Conservation (phyloP, 192 early-diverging fungal genomes). For the Umbelopsis sp. region DNA sequence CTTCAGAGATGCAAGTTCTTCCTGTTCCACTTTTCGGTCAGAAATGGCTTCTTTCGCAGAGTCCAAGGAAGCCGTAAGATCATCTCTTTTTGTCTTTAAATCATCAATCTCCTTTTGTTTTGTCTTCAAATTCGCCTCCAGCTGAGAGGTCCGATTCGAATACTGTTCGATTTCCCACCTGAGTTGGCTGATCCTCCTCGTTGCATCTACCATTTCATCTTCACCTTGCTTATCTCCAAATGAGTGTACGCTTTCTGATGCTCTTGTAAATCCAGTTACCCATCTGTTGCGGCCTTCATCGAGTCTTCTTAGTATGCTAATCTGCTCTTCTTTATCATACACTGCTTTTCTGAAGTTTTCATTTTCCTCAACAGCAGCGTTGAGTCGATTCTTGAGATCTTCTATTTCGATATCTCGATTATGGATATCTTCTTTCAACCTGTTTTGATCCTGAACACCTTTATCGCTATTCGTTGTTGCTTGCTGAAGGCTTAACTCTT, state of each 20-base stretch:
- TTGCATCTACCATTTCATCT: conserved; percentile 4
- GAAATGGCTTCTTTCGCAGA: not conserved
- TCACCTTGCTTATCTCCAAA: not conserved
- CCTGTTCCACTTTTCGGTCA: not conserved
- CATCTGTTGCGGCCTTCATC: conserved; percentile 13
- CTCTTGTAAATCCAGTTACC: conserved; percentile 7
- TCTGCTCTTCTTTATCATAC: not conserved
- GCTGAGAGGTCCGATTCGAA: not conserved
- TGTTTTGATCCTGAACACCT: not conserved
- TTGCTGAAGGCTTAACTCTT: not conserved
- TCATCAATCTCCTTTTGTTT: not conserved
- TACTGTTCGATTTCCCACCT: conserved; percentile 12
- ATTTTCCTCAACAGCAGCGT: not conserved
- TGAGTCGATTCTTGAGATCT: not conserved
- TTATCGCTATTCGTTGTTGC: not conserved
- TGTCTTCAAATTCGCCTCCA: not conserved
- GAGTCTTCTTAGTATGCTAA: not conserved
- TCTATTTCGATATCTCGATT: not conserved
- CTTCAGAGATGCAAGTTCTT: not conserved
- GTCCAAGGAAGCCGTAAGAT: not conserved
- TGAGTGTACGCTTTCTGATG: not conserved
- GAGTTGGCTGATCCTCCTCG: not conserved
- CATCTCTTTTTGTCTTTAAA: not conserved
- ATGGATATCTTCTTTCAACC: not conserved
- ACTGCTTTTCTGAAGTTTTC: not conserved